Evolutionary conservation across 2,329 filamentous ascomycete genomes (phyloP).

Genomic region (Myriosclerotinia curreyana): DNA sequence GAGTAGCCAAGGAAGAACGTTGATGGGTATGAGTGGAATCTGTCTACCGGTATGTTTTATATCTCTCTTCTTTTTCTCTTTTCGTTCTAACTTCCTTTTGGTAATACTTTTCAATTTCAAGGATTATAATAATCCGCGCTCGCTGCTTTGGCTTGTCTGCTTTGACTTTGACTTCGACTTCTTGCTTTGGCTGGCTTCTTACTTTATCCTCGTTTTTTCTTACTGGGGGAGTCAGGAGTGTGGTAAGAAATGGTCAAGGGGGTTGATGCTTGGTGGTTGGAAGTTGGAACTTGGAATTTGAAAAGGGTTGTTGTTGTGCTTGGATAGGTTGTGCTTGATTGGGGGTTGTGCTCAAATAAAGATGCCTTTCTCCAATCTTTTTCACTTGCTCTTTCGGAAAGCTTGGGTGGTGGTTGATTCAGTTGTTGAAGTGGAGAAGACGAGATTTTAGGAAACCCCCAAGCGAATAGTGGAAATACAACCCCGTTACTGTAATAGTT

Average conservation of each 20-base stretch:
- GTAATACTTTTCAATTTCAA: background rate
- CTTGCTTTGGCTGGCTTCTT: background rate
- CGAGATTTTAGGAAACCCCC: background rate
- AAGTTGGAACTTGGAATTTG: too few relatives aligned
- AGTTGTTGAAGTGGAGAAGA: background rate
- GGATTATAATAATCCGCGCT: background rate
- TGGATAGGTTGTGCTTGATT: slow-evolving; percentile 3
- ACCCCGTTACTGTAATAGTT: background rate
- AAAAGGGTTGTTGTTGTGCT: too few relatives aligned
- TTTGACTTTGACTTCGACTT: slow-evolving; percentile 6
- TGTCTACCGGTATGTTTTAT: too few relatives aligned
- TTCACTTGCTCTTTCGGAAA: slow-evolving; percentile 8
- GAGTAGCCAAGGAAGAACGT: slow-evolving; percentile 11
- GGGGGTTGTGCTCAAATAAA: slow-evolving; percentile 11
- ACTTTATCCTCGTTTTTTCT: slow-evolving; percentile 11
- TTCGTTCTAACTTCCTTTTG: background rate
- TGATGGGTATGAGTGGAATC: slow-evolving; percentile 9
- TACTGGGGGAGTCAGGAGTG: background rate
- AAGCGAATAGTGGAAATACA: background rate
- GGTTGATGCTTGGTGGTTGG: background rate
- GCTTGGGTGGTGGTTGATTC: background rate
- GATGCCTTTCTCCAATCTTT: slow-evolving; percentile 10
- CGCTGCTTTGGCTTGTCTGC: slow-evolving; percentile 14
- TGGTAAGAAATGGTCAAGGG: slow-evolving; percentile 19
- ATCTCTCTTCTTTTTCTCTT: background rate